Evolutionary conservation across 2,329 filamentous ascomycete species (phyloP), one percentile per base, ranked within the genome.

Genomic region (Ophiostoma sp.): DNA sequence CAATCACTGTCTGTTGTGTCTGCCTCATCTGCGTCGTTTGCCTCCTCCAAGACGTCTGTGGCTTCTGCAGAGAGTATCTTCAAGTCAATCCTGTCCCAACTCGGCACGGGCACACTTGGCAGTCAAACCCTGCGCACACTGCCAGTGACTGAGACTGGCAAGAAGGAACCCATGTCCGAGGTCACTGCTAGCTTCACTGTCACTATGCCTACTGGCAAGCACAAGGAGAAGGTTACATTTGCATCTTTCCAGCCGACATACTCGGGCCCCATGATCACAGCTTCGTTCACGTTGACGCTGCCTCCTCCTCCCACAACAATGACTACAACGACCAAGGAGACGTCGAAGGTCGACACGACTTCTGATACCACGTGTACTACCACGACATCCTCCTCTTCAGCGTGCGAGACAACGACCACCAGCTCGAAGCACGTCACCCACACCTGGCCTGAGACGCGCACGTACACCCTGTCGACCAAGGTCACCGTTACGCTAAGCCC

Each of bases 141-240:
- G 1, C 41, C 63, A 16, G 42, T 5, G 9, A 36, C n/a, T 2
- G 60, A 55, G 2, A 41, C 68, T 6, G 42, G n/a, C 12, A 18
- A 66, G 8, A 52, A 64, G n/a, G 11, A 9, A 2, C 41, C 44
- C 11, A 3, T n/a, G 16, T 64, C 72, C 4, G 47, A 69, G 64
- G 66, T 68, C n/a, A 74, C 73, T 18, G 73, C 72, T n/a, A 71
- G 69, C 66, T 74, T 73, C 40, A 71, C 67, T 0, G 45, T 72
- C 16, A 69, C 64, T 5, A 4, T 72, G n/a, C 69, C 70, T 16
- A 36, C 41, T 5, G 5, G 9, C 9, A 67, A 64, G 5, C 63
- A 42, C 12, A 64, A 55, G 9, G 44, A 64, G 8, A 9, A 16
- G 49, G 45, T 52, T 8, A 66, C 64, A 42, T 45, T 58, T 5